Conservation (phyloP, 2,329 filamentous ascomycete species). For the Aspergillus novoparasiticus region DNA sequence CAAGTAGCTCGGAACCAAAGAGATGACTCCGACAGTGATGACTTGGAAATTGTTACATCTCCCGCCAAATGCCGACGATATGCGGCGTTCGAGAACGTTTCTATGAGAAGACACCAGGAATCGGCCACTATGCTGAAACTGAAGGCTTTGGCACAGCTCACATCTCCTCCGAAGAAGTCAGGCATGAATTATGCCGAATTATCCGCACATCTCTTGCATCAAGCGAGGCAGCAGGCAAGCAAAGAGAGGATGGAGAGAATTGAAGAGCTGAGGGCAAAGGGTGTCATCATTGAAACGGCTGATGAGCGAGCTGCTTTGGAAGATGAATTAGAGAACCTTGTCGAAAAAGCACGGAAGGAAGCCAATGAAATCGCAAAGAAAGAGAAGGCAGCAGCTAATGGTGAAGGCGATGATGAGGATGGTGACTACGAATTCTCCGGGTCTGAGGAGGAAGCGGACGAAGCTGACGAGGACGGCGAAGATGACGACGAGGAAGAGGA, state of each 20-base stretch:
- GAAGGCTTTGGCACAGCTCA: conserved; percentile 73
- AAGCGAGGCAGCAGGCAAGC: conserved; percentile 78
- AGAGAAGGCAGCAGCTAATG: conserved; percentile 73
- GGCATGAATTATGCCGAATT: conserved; percentile 71
- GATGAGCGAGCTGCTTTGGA: conserved; percentile 85
- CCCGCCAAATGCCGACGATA: conserved; percentile 46
- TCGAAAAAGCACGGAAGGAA: conserved; percentile 80
- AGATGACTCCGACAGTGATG: conserved; percentile 52
- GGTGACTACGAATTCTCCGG: conserved; percentile 48
- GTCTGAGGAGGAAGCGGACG: conserved; percentile 47
- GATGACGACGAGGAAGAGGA: conserved; percentile 33
- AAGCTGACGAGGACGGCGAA: conserved; percentile 36
- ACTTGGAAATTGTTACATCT: conserved; percentile 63
- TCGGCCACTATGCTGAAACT: conserved; percentile 64
- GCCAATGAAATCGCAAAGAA: conserved; percentile 75
- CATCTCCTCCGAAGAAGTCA: conserved; percentile 57
- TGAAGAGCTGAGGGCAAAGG: conserved; percentile 74
- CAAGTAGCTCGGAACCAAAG: conserved; percentile 37
- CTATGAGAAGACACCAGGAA: conserved; percentile 64
- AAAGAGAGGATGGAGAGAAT: conserved; percentile 76
- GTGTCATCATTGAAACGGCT: conserved; percentile 77
- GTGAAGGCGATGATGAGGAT: conserved; percentile 52
- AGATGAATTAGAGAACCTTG: conserved; percentile 81
- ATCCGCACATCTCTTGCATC: conserved; percentile 66
- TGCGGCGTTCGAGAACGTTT: conserved; percentile 71